Evolutionary conservation across 768 basidiomycete species (phyloP).

Genomic region (Mycena epipterygia): DNA sequence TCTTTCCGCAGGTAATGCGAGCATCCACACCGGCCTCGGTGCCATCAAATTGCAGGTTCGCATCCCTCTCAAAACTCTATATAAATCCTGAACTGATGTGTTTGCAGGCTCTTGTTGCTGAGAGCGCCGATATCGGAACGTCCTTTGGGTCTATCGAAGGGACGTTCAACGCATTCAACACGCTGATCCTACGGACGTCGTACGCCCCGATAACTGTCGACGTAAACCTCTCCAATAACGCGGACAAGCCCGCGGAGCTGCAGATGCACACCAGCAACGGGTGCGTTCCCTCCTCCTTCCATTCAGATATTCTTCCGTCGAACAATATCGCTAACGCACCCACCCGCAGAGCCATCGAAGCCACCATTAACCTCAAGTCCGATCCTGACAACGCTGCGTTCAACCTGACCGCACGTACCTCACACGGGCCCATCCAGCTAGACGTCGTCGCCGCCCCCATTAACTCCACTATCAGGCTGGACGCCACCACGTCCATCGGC

Average conservation of each 20-base stretch:
- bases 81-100: no score
- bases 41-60: not conserved
- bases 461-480: constrained; percentile 4
- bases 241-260: constrained; percentile 9
- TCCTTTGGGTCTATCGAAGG: constrained; percentile 23
- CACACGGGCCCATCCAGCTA: constrained; percentile 11
- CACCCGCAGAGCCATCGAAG: constrained; percentile 1
- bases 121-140: not conserved
- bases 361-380: constrained; percentile 20
- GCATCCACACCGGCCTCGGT: not conserved
- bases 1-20: not conserved
- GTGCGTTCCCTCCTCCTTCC: not conserved
- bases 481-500: constrained; percentile 22
- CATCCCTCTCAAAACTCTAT: no score
- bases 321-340: not conserved
- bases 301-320: no score
- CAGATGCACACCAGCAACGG: constrained; percentile 22
- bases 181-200: constrained; percentile 14
- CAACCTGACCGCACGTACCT: constrained; percentile 21
- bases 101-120: constrained; percentile 13
- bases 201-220: constrained; percentile 27
- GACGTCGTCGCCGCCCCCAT: constrained; percentile 9
- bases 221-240: constrained; percentile 23
- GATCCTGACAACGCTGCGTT: not conserved
- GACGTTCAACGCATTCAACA: constrained; percentile 25